Conservation (phyloP, 257 asterid genomes). For the Rauvolfia tetraphylla region DNA sequence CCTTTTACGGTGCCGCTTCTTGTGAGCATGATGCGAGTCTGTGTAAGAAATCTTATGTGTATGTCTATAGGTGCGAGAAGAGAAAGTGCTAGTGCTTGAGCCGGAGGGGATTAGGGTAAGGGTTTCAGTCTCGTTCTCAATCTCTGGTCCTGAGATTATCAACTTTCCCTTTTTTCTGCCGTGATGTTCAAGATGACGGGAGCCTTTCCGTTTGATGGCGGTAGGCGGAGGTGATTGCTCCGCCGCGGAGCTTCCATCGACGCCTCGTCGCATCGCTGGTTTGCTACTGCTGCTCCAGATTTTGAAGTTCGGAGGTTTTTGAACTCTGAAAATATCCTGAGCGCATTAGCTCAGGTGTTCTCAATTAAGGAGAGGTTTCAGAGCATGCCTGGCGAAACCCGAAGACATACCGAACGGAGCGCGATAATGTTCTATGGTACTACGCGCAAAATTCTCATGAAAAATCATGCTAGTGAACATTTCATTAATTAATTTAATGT, state of each 20-base stretch:
- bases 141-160: slow-evolving; percentile 25
- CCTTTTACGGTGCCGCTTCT: slow-evolving; percentile 14
- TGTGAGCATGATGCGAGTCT: background rate
- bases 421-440: no score
- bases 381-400: no score
- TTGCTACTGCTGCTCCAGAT: background rate
- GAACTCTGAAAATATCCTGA: no score
- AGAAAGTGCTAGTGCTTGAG: slow-evolving; percentile 13
- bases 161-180: slow-evolving; percentile 28
- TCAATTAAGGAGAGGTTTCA: no score
- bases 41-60: slow-evolving; percentile 11
- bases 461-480: no score
- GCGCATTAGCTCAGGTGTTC: no score
- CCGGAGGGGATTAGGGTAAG: slow-evolving; percentile 30
- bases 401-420: no score
- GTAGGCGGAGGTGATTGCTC: background rate
- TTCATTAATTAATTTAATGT: no score
- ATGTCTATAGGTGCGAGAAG: slow-evolving; percentile 21
- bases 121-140: slow-evolving; percentile 19
- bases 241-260: slow-evolving; percentile 12
- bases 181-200: slow-evolving; percentile 13
- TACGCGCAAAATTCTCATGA: no score
- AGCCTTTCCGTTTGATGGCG: slow-evolving; percentile 18
- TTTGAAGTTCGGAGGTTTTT: slow-evolving; percentile 27
- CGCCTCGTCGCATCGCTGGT: slow-evolving; percentile 2